Base-by-base conservation (phyloP, 164 flowering plant species). In the Cinnamomum micranthum region DNA sequence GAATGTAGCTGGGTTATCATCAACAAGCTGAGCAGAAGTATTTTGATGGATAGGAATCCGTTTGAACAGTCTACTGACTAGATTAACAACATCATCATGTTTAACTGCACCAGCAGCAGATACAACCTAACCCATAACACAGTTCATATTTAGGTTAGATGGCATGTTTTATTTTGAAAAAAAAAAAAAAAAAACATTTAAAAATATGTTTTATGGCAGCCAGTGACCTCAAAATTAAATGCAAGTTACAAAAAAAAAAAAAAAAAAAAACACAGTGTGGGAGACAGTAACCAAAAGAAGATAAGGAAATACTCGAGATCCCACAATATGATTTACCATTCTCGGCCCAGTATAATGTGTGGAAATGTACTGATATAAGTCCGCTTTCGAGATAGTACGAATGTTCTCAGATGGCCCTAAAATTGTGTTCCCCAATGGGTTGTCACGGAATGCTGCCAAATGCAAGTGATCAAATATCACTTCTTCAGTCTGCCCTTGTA, bases 11-110 rank as follows among this genome's bases (percentile, higher is more conserved):
- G 98, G 97, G 27, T 85, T 84, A 64, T 81, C 83, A n/a, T 78
- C 85, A 81, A 86, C 95, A 41, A 93, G 79, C 66, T 90, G 87
- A 52, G 89, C 68, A 33, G 92, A 83, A 52, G 95, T 89, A 24
- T 88, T 90, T 71, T 93, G 87, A 74, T 88, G 85, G 6, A 80
- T 66, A 31, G 71, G 55, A 14, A 74, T 59, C 65, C 64, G 24
- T 23, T 22, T 74, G 33, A 78, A 78, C 59, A 74, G 19, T 25
- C 25, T 41, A 35, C 28, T 41, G 13, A 77, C 79, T 66, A 67
- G 75, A 50, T 68, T 72, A 20, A 77, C 75, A 24, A 77, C 27
- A 3, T 72, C 72, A 20, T 68, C 74, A 64, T 77, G 70, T 74
- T 25, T 77, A 28, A 69, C 70, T 6, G 76, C 76, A 70, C 73